Conservation (phyloP, 2,329 filamentous ascomycete species). For the Fusarium sp. region DNA sequence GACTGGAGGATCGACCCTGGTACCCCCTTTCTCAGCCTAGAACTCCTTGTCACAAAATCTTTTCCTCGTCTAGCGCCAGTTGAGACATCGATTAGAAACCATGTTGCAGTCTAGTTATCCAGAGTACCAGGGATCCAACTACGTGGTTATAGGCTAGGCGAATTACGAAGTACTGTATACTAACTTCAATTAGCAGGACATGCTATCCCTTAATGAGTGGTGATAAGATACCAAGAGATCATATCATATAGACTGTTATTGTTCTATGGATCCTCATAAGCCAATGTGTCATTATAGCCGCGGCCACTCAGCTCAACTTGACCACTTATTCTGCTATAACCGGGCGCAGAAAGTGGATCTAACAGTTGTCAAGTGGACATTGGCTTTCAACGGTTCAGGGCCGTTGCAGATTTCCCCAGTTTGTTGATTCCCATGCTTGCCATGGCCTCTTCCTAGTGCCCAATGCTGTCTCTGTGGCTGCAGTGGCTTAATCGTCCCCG, state of each 20-base stretch:
- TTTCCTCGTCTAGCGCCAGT: constrained; percentile 30
- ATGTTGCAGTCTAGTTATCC: constrained; percentile 30
- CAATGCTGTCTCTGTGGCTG: constrained; percentile 5
- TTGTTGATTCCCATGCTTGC: constrained; percentile 12
- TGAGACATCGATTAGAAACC: constrained; percentile 36
- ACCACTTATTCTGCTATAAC: constrained; percentile 10
- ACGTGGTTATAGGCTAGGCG: not conserved
- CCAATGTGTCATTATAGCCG: constrained; percentile 1
- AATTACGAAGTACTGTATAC: constrained; percentile 4
- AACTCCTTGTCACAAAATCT: constrained; percentile 27
- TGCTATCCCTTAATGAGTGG: not conserved
- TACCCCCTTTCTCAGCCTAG: constrained; percentile 34
- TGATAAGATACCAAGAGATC: not conserved
- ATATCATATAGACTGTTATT: constrained; percentile 5
- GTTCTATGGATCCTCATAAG: not conserved
- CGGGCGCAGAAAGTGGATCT: constrained; percentile 19
- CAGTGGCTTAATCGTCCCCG: constrained; percentile 3
- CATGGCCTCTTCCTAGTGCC: constrained; percentile 1
- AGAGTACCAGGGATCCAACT: constrained; percentile 10
- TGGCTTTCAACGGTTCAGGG: constrained; percentile 26
- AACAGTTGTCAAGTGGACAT: constrained; percentile 31
- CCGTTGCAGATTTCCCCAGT: constrained; percentile 33
- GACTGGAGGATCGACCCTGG: constrained; percentile 18
- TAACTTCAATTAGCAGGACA: constrained; percentile 7
- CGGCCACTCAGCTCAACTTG: not conserved